Conservation (phyloP, 225 moss, liverwort and hornwort genomes). For the Pleurozium schreberi region DNA sequence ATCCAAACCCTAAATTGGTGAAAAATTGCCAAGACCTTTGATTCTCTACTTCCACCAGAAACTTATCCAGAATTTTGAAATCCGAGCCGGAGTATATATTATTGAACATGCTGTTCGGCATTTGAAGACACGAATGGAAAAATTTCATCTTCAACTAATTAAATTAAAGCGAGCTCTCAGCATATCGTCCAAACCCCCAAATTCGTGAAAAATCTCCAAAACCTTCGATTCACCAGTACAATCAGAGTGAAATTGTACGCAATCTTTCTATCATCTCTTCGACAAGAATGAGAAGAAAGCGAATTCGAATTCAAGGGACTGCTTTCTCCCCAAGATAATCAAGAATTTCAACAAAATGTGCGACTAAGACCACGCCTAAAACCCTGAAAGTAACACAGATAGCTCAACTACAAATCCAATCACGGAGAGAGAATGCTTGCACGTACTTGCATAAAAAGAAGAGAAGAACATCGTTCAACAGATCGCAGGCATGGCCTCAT, state of each 20-base stretch:
- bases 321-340: background rate
- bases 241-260: background rate
- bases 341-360: background rate
- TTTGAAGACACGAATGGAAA: background rate
- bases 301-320: background rate
- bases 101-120: background rate
- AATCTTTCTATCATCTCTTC: background rate
- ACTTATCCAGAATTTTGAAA: background rate
- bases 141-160: background rate
- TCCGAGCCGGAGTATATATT: background rate
- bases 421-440: background rate
- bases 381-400: background rate
- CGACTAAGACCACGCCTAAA: background rate
- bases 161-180: background rate
- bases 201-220: background rate
- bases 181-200: background rate
- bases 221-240: background rate
- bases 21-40: background rate
- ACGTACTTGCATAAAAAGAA: background rate
- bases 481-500: background rate
- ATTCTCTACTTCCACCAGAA: background rate
- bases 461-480: background rate
- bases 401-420: background rate
- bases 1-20: background rate
- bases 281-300: background rate